Evolutionary conservation across 1,284 basidiomycete genomes (phyloP).

Genomic region (Sanghuangporus weigelae): DNA sequence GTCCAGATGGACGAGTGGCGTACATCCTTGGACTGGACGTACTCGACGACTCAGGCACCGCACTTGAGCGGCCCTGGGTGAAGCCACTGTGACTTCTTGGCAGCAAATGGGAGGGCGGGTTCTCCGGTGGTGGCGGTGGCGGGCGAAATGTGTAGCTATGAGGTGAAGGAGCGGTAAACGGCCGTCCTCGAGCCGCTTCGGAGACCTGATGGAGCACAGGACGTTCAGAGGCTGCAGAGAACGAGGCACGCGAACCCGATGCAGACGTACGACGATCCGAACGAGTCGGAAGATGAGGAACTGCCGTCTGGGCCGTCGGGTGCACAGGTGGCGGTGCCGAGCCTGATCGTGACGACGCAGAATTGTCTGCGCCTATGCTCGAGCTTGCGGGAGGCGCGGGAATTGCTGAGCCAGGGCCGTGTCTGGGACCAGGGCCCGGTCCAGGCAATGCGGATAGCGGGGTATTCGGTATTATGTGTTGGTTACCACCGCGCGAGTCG

Average conservation of each 20-base stretch:
- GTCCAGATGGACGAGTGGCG: background rate
- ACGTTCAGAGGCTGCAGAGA: constrained; percentile 3
- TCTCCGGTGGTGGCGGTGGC: constrained; percentile 1
- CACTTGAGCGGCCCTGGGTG: background rate
- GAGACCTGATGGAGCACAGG: constrained; percentile 2
- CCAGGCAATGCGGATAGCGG: background rate
- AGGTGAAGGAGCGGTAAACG: background rate
- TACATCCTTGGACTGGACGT: background rate
- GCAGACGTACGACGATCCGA: constrained; percentile 8
- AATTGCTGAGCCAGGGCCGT: background rate
- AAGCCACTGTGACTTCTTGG: background rate
- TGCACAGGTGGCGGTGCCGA: constrained; percentile 4
- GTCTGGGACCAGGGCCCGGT: background rate
- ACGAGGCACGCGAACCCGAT: constrained; percentile 5
- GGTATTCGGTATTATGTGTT: background rate
- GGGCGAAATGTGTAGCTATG: background rate
- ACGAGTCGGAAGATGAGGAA: constrained; percentile 1
- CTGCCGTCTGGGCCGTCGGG: background rate
- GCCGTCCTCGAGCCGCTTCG: background rate
- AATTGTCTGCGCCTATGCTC: background rate
- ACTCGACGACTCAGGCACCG: background rate
- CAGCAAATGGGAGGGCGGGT: background rate
- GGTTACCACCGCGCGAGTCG: background rate
- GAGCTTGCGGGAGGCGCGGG: background rate
- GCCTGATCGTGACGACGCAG: constrained; percentile 1